A percentile compares a stretch with the other conserved stretches of the same genome.
Evolutionary conservation across 768 basidiomycete species (phyloP).

Genomic region (Panaeolus cyanescens): DNA sequence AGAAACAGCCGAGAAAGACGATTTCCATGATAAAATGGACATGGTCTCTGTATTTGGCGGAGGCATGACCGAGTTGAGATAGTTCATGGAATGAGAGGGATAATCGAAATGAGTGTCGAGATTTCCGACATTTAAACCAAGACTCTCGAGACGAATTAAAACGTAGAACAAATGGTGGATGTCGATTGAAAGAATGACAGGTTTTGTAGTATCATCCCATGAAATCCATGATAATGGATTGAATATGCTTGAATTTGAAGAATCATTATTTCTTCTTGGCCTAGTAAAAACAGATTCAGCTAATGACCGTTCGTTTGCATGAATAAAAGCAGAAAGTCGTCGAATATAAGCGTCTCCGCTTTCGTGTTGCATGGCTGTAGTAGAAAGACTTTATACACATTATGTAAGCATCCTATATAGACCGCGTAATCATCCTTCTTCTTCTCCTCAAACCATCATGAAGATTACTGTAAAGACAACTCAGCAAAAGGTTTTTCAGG

Average conservation of each 20-base stretch:
- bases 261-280: slow-evolving; percentile 47
- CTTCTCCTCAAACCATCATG: slow-evolving; percentile 49
- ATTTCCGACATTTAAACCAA: slow-evolving; percentile 75
- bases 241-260: slow-evolving; percentile 11
- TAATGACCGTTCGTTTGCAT: slow-evolving; percentile 69
- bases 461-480: slow-evolving; percentile 96
- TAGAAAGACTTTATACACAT: slow-evolving; percentile 9
- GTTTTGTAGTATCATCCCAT: slow-evolving; percentile 44
- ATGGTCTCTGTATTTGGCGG: slow-evolving; percentile 72
- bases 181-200: slow-evolving; percentile 70
- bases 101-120: slow-evolving; percentile 76
- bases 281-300: slow-evolving; percentile 58
- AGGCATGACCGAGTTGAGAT: slow-evolving; percentile 57
- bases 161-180: slow-evolving; percentile 87
- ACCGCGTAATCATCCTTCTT: slow-evolving; percentile 22
- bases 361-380: slow-evolving; percentile 43
- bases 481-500: slow-evolving; percentile 89
- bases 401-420: slow-evolving; percentile 15
- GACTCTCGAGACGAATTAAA: slow-evolving; percentile 82
- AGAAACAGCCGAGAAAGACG: slow-evolving; percentile 77
- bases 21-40: slow-evolving; percentile 74
- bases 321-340: slow-evolving; percentile 69
- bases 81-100: slow-evolving; percentile 78
- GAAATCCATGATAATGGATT: slow-evolving; percentile 50
- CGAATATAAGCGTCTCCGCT: slow-evolving; percentile 78